phyloP scores from a whole-genome alignment of 2,329 filamentous ascomycete genomes.

The Aspergillus hortae region DNA sequence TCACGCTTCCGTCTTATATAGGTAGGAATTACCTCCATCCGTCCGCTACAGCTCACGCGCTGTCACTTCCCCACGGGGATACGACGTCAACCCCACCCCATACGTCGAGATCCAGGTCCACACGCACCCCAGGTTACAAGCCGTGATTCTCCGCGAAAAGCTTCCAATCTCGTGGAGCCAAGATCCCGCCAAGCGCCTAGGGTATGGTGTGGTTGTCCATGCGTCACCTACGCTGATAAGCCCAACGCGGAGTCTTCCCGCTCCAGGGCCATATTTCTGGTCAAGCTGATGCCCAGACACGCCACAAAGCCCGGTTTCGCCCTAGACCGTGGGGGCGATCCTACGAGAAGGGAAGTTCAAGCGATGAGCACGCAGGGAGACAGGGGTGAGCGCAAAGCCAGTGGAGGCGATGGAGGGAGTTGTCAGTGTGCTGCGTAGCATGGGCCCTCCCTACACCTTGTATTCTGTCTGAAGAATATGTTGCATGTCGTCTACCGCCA shows the following conservation, averaged over 20 bases:
- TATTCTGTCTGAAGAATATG: too few species aligned
- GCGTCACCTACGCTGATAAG: slow-evolving; percentile 3
- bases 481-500: too few species aligned
- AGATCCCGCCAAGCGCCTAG: slow-evolving; percentile 11
- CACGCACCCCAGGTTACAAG: slow-evolving; percentile 4
- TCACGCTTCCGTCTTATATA: background rate
- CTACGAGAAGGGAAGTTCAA: background rate
- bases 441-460: too few species aligned
- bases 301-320: background rate
- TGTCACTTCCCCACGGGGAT: background rate
- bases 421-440: too few species aligned
- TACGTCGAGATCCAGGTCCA: background rate
- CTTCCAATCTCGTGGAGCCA: slow-evolving; percentile 11
- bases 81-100: slow-evolving; percentile 1
- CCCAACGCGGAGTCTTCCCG: slow-evolving; percentile 4
- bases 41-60: background rate
- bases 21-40: too few species aligned
- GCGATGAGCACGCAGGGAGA: background rate
- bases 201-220: slow-evolving; percentile 7
- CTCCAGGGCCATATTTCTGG: slow-evolving; percentile 1
- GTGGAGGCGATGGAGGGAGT: too few species aligned
- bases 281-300: background rate
- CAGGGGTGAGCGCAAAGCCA: too few species aligned
- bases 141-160: slow-evolving; percentile 10
- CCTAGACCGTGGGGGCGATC: background rate